These are phyloP conservation scores for Mesembryanthemum crystallinum DNA, from an alignment of 148 eudicot species.

Conservation along the genomic window DNA sequence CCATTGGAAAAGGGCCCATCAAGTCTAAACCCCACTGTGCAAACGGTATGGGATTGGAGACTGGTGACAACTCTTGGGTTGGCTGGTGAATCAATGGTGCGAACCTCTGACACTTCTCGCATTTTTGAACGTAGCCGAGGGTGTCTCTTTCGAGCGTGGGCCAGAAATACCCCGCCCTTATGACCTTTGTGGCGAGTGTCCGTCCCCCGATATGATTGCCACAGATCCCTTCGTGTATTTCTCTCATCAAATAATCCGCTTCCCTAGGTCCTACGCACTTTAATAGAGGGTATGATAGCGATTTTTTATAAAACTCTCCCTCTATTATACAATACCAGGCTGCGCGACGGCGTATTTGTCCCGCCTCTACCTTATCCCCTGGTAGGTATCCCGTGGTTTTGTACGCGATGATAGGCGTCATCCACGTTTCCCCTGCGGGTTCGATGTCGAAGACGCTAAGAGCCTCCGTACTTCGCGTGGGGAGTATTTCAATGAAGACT, in stretches of 20 bases:
- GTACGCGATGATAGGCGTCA: neutral
- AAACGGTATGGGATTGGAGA: neutral
- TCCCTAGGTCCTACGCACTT: neutral
- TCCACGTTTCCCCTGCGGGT: neutral
- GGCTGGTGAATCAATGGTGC: neutral
- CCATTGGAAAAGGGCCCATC: neutral
- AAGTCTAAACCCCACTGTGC: constrained; percentile 8
- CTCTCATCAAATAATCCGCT: neutral
- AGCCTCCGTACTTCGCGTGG: neutral
- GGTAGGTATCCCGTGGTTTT: neutral
- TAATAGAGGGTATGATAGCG: neutral
- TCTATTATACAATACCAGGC: neutral
- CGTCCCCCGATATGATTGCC: neutral
- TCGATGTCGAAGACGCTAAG: neutral
- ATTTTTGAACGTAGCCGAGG: neutral
- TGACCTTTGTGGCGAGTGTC: neutral
- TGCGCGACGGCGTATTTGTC: neutral
- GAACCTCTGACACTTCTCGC: neutral
- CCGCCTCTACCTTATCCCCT: neutral
- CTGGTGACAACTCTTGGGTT: neutral
- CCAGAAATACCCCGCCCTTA: neutral
- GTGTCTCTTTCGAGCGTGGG: neutral
- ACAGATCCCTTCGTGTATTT: neutral
- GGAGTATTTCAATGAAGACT: neutral
- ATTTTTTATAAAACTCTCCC: neutral